Percentiles rank a stretch among this genome's conserved stretches.
These are phyloP conservation scores for Aspergillus olivimuriae DNA, from an alignment of 495 filamentous ascomycete genomes.

Conservation along the genomic window DNA sequence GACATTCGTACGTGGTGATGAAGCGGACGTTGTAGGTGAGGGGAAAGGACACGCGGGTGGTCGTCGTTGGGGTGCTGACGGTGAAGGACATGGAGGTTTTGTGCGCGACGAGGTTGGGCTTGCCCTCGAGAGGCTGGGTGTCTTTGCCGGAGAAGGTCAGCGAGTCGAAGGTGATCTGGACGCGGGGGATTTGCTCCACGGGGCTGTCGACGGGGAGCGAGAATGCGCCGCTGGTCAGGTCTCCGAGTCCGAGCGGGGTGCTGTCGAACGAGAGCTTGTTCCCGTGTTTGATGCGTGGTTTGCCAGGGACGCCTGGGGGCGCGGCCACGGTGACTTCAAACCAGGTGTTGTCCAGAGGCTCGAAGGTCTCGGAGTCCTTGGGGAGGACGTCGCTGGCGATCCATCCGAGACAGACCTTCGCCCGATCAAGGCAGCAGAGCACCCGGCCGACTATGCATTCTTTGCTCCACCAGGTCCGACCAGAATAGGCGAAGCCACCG, in stretches of 20 bases:
- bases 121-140: constrained; percentile 15
- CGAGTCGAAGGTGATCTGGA: constrained; percentile 13
- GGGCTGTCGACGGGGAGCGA: constrained; percentile 25
- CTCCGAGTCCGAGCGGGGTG: constrained; percentile 33
- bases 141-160: constrained; percentile 20
- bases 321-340: constrained; percentile 48
- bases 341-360: constrained; percentile 54
- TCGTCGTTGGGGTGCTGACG: constrained; percentile 25
- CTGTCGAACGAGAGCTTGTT: constrained; percentile 27
- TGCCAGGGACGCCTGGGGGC: constrained; percentile 13
- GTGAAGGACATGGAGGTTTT: constrained; percentile 48
- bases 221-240: constrained; percentile 42
- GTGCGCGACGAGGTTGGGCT: constrained; percentile 35
- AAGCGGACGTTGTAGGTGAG: constrained; percentile 60
- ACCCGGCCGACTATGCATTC: constrained; percentile 71
- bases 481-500: constrained; percentile 68
- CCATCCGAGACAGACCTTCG: constrained; percentile 77
- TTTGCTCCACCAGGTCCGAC: constrained; percentile 78
- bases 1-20: constrained; percentile 59
- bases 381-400: constrained; percentile 55
- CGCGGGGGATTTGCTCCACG: constrained; percentile 4
- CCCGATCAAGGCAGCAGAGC: constrained; percentile 55
- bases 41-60: constrained; percentile 37
- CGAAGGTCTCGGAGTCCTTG: constrained; percentile 14
- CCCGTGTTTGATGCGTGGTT: constrained; percentile 35